Base-by-base conservation (phyloP, 108 stramenopile genomes). In the Cyclotella baltica region DNA sequence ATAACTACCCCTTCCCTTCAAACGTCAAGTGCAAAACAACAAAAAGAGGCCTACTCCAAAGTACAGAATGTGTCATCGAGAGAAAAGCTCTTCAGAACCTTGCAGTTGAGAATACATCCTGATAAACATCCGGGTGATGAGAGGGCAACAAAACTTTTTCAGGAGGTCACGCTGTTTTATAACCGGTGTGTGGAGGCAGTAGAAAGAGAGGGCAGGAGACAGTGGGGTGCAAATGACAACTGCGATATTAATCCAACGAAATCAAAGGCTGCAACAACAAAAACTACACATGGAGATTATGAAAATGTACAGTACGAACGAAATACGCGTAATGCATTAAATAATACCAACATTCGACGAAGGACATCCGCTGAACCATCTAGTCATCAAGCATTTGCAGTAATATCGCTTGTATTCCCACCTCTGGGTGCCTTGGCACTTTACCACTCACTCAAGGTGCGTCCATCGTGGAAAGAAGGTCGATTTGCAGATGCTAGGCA, bases 71-170 rank as follows among this genome's bases (percentile, higher is more conserved):
- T 40, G 43, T 50, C 72, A 22, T 22, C 62, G 20, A 25, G 72
- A 29, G 72, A 73, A 34, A 62, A 63, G 40, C 27, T 73, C 3
- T 73, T 73, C 40, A 29, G 62, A 34, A 63, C 72, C 31, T 47
- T 73, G 3, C 59, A 73, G 35, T 63, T 51, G 51, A 25, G 72
- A 4, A 73, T 73, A 25, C 72, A 73, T 50, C 72, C 72, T 4
- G 72, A 73, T 23, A 73, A 73, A 50, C 72, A 73, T 53, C 23
- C 29, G 6, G 72, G 62, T 9, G 62, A 73, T 29, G 72, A 73
- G 51, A 62, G 62, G 28, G 72, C 51, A 6, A 73, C 72, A 4
- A 62, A 46, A 2, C 51, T 73, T n/a, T 73, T 63, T 63, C 72
- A 73, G 47, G 62, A 73, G 37, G 72, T 73, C 6, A 62, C 59